Conservation (phyloP, 2,329 filamentous ascomycete species). For the Xylariaceae sp. region DNA sequence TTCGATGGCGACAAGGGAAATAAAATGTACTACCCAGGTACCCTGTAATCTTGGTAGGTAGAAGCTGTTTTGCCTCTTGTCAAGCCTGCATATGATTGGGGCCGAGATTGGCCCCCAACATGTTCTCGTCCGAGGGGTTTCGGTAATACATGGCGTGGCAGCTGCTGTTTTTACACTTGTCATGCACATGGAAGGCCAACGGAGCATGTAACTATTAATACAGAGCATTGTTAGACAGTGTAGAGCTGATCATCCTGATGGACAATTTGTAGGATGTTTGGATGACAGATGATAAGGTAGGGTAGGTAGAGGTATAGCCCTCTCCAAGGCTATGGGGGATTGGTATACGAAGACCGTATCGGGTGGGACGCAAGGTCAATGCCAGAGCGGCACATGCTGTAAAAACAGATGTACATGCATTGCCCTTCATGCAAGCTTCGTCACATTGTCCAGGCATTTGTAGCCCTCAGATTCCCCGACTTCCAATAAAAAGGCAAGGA, state of each 20-base stretch:
- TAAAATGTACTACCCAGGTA: neutral
- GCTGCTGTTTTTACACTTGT: conserved; percentile 15
- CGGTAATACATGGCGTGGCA: neutral
- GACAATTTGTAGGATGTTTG: neutral
- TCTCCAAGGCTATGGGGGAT: neutral
- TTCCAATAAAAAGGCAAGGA: conserved; percentile 25
- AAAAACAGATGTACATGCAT: neutral
- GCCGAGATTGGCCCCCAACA: neutral
- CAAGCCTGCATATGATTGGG: neutral
- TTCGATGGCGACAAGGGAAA: neutral
- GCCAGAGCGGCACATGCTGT: conserved; percentile 9
- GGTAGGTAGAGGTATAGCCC: neutral
- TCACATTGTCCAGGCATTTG: conserved; percentile 15
- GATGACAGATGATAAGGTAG: neutral
- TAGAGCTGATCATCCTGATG: neutral
- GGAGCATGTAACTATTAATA: neutral
- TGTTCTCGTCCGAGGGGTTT: neutral
- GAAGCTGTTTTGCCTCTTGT: neutral
- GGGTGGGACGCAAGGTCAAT: conserved; percentile 12
- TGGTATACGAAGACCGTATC: conserved; percentile 11
- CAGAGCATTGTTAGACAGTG: neutral
- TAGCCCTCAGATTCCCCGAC: conserved; percentile 3
- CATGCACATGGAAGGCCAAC: neutral
- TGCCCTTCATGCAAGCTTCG: neutral
- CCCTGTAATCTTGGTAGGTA: neutral